Evolutionary conservation across 495 filamentous ascomycete genomes (phyloP).

Genomic region (Elasticomyces elasticus): DNA sequence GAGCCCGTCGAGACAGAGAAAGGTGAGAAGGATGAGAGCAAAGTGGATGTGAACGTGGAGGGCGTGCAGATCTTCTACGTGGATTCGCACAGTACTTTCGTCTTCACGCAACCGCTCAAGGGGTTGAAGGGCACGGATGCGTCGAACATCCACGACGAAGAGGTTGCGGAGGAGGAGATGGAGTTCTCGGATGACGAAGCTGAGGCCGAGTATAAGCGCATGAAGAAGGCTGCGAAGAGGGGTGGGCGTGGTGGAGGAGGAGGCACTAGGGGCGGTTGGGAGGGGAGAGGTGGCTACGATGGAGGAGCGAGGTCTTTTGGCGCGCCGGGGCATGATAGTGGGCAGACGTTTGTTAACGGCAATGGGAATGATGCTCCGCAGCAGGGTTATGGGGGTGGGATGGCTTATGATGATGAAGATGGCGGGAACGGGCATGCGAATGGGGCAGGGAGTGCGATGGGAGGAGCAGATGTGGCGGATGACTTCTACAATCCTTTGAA

Average conservation of each 20-base stretch:
- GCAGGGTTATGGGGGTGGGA: slow-evolving; percentile 10
- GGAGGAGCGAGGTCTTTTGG: neutral
- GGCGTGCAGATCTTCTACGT: slow-evolving; percentile 72
- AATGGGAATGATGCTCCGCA: slow-evolving; percentile 12
- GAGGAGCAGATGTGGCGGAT: slow-evolving; percentile 5
- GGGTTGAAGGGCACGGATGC: slow-evolving; percentile 78
- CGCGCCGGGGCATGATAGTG: slow-evolving; percentile 3
- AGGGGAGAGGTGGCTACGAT: neutral
- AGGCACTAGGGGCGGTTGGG: neutral
- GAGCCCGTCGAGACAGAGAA: no score
- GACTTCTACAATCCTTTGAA: slow-evolving; percentile 22
- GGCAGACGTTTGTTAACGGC: slow-evolving; percentile 2
- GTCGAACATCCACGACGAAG: slow-evolving; percentile 88
- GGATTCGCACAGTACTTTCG: slow-evolving; percentile 59
- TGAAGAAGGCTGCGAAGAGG: slow-evolving; percentile 18
- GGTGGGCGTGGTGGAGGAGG: slow-evolving; percentile 7
- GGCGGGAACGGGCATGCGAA: neutral
- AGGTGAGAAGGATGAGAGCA: no score
- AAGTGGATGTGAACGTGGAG: no score
- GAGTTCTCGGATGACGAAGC: slow-evolving; percentile 96
- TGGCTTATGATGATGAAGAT: slow-evolving; percentile 20
- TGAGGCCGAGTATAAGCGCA: slow-evolving; percentile 65
- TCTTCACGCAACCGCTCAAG: slow-evolving; percentile 73
- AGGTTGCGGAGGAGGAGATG: slow-evolving; percentile 70
- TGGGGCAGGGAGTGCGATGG: no score